Conservation (phyloP, 371 early-diverging fungal genomes). For the Lichtheimia hyalospora region DNA sequence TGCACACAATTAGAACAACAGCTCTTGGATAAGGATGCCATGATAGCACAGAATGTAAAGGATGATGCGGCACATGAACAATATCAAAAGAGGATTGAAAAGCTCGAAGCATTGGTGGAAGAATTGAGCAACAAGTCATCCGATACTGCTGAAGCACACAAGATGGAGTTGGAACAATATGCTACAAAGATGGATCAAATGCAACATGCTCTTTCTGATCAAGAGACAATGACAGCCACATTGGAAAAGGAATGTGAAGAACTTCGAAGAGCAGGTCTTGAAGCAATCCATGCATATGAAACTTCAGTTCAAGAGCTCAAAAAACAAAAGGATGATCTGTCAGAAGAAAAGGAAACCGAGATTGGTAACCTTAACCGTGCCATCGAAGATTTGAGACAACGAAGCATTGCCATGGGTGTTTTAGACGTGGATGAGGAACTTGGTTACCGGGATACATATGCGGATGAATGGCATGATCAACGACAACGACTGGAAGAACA, state of each 20-base stretch:
- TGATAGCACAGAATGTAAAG: conserved; percentile 11
- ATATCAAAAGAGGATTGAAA: conserved; percentile 19
- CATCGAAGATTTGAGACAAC: conserved; percentile 29
- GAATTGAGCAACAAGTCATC: conserved; percentile 18
- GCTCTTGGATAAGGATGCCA: conserved; percentile 10
- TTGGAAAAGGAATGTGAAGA: conserved; percentile 45
- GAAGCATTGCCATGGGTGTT: conserved; percentile 9
- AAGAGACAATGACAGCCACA: conserved; percentile 26
- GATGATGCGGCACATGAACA: conserved; percentile 13
- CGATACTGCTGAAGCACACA: conserved; percentile 10
- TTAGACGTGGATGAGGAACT: conserved; percentile 18
- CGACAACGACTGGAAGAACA: conserved; percentile 43
- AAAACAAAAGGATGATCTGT: conserved; percentile 5
- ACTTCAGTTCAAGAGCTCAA: conserved; percentile 21
- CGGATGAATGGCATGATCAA: conserved; percentile 25
- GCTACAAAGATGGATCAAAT: conserved; percentile 13
- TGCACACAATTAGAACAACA: conserved; percentile 11
- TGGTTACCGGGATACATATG: conserved; percentile 13
- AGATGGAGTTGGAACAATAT: conserved; percentile 5
- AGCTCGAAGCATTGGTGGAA: conserved; percentile 16
- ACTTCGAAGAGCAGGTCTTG: conserved; percentile 29
- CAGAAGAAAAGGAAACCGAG: conserved; percentile 9
- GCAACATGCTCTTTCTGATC: conserved; percentile 17
- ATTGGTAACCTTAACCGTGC: conserved; percentile 12
- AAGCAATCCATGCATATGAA: conserved; percentile 37